Evolutionary conservation across 2,329 filamentous ascomycete species (phyloP).

Genomic region (Ophiostoma ulmi): DNA sequence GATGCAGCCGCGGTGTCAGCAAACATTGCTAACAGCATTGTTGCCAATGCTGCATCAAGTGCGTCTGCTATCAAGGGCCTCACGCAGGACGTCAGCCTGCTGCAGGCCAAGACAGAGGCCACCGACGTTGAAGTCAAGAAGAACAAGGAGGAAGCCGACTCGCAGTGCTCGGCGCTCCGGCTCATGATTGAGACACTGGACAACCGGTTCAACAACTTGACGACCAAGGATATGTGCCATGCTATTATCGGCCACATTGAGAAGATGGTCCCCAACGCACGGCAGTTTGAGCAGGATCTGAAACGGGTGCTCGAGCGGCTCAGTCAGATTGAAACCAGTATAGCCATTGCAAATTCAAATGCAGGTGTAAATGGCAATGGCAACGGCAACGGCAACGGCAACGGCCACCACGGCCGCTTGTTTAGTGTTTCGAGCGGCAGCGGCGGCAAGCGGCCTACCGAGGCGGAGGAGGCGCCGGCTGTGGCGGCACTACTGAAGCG

Average conservation of each 20-base stretch:
- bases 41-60: background rate
- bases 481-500: background rate
- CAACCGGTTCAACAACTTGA: slow-evolving; percentile 47
- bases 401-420: background rate
- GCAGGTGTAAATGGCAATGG: background rate
- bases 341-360: background rate
- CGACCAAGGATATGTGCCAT: slow-evolving; percentile 40
- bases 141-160: slow-evolving; percentile 20
- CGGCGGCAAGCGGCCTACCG: background rate
- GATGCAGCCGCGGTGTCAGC: background rate
- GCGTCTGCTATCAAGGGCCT: background rate
- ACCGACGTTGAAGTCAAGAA: slow-evolving; percentile 13
- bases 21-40: background rate
- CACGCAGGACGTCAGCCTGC: background rate
- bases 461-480: background rate
- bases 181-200: slow-evolving; percentile 40
- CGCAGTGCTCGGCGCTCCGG: slow-evolving; percentile 34
- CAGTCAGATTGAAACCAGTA: background rate
- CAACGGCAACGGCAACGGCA: background rate
- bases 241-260: slow-evolving; percentile 40
- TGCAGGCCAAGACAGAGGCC: background rate
- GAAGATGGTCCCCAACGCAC: slow-evolving; percentile 30
- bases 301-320: background rate
- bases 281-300: slow-evolving; percentile 26
- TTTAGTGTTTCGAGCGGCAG: background rate